Conservation (phyloP, 1,284 basidiomycete species). For the Gymnopus androsaceus region DNA sequence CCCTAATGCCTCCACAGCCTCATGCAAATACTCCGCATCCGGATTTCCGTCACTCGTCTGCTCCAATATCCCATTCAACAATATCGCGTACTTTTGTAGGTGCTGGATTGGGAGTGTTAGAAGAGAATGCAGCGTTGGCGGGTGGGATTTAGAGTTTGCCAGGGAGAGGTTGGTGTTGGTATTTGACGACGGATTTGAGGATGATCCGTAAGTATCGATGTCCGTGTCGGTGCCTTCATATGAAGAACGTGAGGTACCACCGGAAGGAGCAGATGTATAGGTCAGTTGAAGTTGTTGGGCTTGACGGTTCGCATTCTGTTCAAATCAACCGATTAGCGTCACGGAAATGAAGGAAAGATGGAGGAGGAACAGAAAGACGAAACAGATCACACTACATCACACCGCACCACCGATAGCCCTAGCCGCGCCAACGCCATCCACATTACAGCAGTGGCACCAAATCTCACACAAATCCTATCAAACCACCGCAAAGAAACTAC, state of each 20-base stretch:
- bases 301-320: conserved; percentile 58
- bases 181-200: neutral
- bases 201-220: too few species aligned
- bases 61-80: conserved; percentile 84
- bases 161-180: too few species aligned
- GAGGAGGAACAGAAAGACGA: conserved; percentile 2
- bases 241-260: neutral
- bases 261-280: neutral
- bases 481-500: too few species aligned
- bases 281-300: conserved; percentile 39
- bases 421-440: too few species aligned
- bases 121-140: too few species aligned
- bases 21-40: conserved; percentile 76
- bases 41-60: conserved; percentile 79
- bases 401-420: too few species aligned
- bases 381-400: too few species aligned
- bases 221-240: neutral
- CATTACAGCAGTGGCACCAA: too few species aligned
- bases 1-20: conserved; percentile 77
- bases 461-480: too few species aligned
- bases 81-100: conserved; percentile 86
- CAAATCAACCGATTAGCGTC: too few species aligned
- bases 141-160: too few species aligned
- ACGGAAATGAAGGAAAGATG: neutral
- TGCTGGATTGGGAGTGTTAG: too few species aligned